phyloP scores from a whole-genome alignment of 2,329 filamentous ascomycete genomes.

The Curvularia sp. region DNA sequence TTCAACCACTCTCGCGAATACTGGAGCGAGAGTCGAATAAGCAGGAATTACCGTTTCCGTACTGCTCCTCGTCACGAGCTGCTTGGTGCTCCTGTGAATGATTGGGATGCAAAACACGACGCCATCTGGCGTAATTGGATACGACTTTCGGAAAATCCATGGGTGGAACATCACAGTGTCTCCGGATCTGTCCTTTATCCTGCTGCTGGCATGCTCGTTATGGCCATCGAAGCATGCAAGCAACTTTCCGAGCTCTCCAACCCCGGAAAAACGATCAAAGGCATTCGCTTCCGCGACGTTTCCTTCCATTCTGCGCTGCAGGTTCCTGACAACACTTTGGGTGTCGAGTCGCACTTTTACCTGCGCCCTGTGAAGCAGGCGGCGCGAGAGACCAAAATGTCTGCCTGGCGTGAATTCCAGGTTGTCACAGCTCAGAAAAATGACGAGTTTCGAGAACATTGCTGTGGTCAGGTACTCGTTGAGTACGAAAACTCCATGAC shows the following conservation, averaged over 20 bases:
- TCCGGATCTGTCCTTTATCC: conserved; percentile 29
- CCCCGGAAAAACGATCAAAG: neutral
- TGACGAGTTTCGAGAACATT: neutral
- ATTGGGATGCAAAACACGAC: conserved; percentile 33
- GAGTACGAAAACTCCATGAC: neutral
- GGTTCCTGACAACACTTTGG: neutral
- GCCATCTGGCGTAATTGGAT: conserved; percentile 55
- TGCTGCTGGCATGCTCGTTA: conserved; percentile 22
- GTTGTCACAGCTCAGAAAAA: neutral
- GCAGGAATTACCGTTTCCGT: conserved; percentile 13
- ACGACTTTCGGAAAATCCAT: conserved; percentile 30
- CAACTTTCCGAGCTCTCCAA: neutral
- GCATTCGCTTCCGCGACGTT: neutral
- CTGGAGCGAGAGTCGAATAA: conserved; percentile 29
- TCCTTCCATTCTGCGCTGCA: neutral
- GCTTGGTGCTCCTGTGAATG: conserved; percentile 17
- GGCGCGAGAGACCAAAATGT: neutral
- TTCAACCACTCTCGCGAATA: conserved; percentile 36
- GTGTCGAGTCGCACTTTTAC: neutral
- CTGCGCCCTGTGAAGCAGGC: neutral
- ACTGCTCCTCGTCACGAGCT: conserved; percentile 15
- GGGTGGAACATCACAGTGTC: conserved; percentile 31
- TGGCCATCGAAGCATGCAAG: conserved; percentile 1
- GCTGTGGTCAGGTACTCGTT: neutral
- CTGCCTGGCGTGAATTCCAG: neutral